phyloP scores from a whole-genome alignment of 148 eudicot species.

The Salicornia ramosissima region DNA sequence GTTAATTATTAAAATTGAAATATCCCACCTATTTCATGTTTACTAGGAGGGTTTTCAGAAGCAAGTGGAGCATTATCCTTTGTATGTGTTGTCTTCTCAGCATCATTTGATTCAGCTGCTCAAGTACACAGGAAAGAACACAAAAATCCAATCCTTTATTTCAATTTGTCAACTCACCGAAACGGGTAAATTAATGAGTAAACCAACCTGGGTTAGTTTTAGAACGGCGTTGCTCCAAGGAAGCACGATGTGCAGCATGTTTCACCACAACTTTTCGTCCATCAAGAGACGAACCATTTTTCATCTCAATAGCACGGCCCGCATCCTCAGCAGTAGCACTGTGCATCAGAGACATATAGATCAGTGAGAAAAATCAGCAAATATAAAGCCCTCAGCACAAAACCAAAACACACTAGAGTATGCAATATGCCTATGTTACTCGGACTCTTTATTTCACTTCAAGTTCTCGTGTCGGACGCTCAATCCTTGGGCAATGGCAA shows the following conservation, averaged over 20 bases:
- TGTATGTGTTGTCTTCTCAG: not conserved
- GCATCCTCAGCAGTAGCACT: conserved; percentile 93
- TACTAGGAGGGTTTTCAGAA: not conserved
- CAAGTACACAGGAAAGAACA: not conserved
- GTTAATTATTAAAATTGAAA: too few species aligned
- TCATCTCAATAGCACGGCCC: conserved; percentile 76
- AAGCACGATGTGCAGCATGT: conserved; percentile 75
- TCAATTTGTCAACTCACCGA: not conserved
- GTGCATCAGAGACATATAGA: not conserved
- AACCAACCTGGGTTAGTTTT: conserved; percentile 59
- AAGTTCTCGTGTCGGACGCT: too few species aligned
- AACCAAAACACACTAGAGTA: not conserved
- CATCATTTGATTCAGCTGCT: not conserved
- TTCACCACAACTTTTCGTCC: conserved; percentile 76
- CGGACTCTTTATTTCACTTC: too few species aligned
- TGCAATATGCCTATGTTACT: too few species aligned
- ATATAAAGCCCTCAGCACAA: not conserved
- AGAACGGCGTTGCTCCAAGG: conserved; percentile 71
- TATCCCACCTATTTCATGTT: not conserved
- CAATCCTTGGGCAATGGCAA: too few species aligned
- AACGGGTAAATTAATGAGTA: not conserved
- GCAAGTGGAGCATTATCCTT: not conserved
- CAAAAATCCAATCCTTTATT: too few species aligned
- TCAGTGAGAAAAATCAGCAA: not conserved
- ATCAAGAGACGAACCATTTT: conserved; percentile 71